phyloP scores from a whole-genome alignment of 345 rosid species.

The Moricandia arvensis region DNA sequence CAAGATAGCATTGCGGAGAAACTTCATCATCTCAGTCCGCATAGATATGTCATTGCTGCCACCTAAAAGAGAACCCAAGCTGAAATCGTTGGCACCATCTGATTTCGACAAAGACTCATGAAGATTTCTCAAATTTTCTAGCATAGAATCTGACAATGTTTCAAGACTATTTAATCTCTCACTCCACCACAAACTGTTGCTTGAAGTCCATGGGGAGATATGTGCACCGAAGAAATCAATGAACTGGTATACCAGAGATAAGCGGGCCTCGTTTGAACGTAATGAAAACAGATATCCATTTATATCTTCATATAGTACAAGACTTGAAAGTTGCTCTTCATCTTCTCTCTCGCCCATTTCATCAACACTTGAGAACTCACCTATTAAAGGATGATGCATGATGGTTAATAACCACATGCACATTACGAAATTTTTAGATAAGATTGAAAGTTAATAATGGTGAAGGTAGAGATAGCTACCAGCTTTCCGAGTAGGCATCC shows the following conservation, averaged over 20 bases:
- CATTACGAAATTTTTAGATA: background rate
- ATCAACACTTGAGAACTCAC: constrained; percentile 40
- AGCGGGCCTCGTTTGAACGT: constrained; percentile 66
- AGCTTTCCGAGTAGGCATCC: constrained; percentile 82
- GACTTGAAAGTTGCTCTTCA: constrained; percentile 69
- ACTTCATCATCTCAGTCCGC: constrained; percentile 63
- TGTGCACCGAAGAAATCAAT: constrained; percentile 84
- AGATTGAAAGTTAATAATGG: constrained; percentile 15
- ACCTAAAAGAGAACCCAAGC: constrained; percentile 51
- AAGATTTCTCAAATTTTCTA: constrained; percentile 52
- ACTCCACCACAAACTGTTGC: constrained; percentile 80
- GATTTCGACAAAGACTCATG: constrained; percentile 36
- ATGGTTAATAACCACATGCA: constrained; percentile 9
- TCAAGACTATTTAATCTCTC: constrained; percentile 67
- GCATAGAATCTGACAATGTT: constrained; percentile 54
- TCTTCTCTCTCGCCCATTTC: constrained; percentile 48
- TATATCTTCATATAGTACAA: constrained; percentile 77
- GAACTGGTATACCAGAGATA: constrained; percentile 69
- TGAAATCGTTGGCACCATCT: constrained; percentile 37
- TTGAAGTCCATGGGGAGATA: constrained; percentile 64
- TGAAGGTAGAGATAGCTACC: constrained; percentile 42
- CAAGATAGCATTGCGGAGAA: constrained; percentile 77
- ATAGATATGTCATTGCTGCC: constrained; percentile 46
- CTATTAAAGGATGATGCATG: constrained; percentile 35
- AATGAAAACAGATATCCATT: constrained; percentile 72